Conservation (phyloP, 139 green algal genomes). For the Picochlorum sp. region DNA sequence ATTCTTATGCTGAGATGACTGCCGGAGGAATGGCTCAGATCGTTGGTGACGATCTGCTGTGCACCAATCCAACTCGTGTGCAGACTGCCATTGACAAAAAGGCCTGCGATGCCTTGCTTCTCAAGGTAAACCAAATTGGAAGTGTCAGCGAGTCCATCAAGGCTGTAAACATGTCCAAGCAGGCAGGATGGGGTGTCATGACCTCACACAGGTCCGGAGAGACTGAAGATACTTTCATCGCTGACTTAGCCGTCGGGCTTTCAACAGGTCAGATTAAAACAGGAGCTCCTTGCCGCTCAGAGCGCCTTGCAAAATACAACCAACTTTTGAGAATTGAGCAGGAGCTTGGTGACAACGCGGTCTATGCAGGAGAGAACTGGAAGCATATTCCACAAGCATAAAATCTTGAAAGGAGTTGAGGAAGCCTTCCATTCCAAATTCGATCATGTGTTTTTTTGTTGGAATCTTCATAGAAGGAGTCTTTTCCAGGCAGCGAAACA, state of each 20-base stretch:
- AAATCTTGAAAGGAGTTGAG: constrained; percentile 1
- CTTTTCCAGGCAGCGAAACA: too few species aligned
- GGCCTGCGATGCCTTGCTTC: constrained; percentile 90
- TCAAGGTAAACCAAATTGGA: constrained; percentile 89
- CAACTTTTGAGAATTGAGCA: constrained; percentile 95
- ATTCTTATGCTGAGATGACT: constrained; percentile 66
- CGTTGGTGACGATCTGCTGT: constrained; percentile 96
- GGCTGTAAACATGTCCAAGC: constrained; percentile 85
- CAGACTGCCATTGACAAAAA: constrained; percentile 90
- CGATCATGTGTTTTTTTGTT: too few species aligned
- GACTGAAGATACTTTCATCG: constrained; percentile 97
- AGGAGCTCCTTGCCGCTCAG: constrained; percentile 88
- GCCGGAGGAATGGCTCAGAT: constrained; percentile 71
- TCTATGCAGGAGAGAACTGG: constrained; percentile 64
- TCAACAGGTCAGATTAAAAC: constrained; percentile 99
- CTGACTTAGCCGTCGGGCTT: constrained; percentile 94
- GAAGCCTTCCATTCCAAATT: too few species aligned
- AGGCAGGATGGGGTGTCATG: constrained; percentile 96
- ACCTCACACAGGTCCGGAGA: constrained; percentile 86
- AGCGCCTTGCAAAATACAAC: constrained; percentile 99
- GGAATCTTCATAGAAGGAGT: too few species aligned
- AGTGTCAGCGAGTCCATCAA: constrained; percentile 92
- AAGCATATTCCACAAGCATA: constrained; percentile 46
- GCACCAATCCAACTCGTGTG: constrained; percentile 93
- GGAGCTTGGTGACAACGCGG: constrained; percentile 67